A percentile compares a stretch with the other conserved stretches of the same genome.
Evolutionary conservation across 192 early-diverging fungal genomes (phyloP).

Genomic region (Podila epicladia): DNA sequence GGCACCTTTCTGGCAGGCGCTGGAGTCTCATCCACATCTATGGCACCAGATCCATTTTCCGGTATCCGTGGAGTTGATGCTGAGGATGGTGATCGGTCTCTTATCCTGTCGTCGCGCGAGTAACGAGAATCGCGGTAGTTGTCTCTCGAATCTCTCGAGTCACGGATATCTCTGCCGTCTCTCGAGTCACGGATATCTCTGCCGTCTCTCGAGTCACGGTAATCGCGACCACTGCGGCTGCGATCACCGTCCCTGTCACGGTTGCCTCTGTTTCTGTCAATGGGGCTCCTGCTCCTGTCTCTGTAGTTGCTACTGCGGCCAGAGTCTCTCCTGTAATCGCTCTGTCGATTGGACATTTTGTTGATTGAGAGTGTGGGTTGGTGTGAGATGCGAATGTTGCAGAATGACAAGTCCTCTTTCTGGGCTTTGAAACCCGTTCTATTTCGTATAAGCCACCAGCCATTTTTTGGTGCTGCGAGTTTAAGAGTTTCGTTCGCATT

Average conservation of each 20-base stretch:
- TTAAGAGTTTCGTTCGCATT: no score
- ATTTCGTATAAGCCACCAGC: no score
- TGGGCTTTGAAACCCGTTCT: no score
- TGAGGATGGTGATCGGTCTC: conserved; percentile 11
- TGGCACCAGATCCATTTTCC: conserved; percentile 1
- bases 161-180: conserved; percentile 35
- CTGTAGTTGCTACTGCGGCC: conserved; percentile 44
- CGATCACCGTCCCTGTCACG: conserved; percentile 39
- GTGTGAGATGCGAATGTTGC: background rate
- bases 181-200: conserved; percentile 29
- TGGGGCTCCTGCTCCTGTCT: conserved; percentile 37
- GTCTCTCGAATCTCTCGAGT: conserved; percentile 18
- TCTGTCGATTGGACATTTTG: conserved; percentile 21
- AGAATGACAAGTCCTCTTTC: background rate
- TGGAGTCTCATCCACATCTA: conserved; percentile 21
- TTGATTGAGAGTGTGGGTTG: background rate
- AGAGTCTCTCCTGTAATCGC: conserved; percentile 25
- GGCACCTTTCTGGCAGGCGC: conserved; percentile 59
- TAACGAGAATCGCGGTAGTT: conserved; percentile 30
- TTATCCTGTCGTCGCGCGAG: conserved; percentile 11
- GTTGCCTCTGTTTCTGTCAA: conserved; percentile 5
- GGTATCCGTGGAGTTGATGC: conserved; percentile 3
- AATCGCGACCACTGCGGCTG: conserved; percentile 30
- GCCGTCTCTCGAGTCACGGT: conserved; percentile 27
- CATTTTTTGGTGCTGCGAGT: no score